Percentiles rank a stretch among this genome's conserved stretches.
These are phyloP conservation scores for Penicillium parvum DNA, from an alignment of 495 filamentous ascomycete species.

Conservation along the genomic window DNA sequence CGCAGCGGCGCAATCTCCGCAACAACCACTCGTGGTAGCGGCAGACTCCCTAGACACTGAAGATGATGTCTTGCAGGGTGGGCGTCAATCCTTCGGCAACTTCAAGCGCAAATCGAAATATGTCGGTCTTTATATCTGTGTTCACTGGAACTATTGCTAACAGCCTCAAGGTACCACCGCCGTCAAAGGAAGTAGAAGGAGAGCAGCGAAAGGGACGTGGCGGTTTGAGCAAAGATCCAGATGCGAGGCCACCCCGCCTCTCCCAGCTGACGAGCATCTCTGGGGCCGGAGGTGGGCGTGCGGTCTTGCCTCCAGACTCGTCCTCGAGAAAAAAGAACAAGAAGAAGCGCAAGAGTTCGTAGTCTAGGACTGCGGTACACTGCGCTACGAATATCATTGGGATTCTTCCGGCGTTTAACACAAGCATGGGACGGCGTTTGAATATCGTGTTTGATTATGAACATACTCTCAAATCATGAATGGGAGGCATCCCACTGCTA, in stretches of 20 bases:
- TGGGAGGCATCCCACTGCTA: no score
- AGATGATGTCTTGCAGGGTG: slow-evolving; percentile 28
- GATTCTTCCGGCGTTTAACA: not conserved
- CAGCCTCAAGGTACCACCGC: slow-evolving; percentile 1
- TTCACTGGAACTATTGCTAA: not conserved
- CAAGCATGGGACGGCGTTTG: no score
- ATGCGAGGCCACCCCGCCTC: no score
- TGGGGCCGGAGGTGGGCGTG: slow-evolving; percentile 18
- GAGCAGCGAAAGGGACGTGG: slow-evolving; percentile 11
- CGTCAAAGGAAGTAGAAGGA: slow-evolving; percentile 2
- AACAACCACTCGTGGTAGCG: slow-evolving; percentile 30
- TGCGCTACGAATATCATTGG: slow-evolving; percentile 5
- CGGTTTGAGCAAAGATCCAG: no score
- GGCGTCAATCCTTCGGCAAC: slow-evolving; percentile 37
- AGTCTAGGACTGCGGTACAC: no score
- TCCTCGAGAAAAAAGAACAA: slow-evolving; percentile 29
- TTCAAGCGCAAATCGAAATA: slow-evolving; percentile 34
- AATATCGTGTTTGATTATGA: no score
- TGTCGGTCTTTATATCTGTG: slow-evolving; percentile 11
- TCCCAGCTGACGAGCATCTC: slow-evolving; percentile 35
- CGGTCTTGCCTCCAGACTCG: no score
- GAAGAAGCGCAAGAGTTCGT: slow-evolving; percentile 41
- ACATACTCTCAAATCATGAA: no score
- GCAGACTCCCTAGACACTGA: slow-evolving; percentile 38
- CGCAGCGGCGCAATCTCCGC: slow-evolving; percentile 13